Percentiles rank a stretch among this genome's conserved stretches.
Evolutionary conservation across 148 eudicot species (phyloP).

Genomic region (Fagopyrum homotropicum): DNA sequence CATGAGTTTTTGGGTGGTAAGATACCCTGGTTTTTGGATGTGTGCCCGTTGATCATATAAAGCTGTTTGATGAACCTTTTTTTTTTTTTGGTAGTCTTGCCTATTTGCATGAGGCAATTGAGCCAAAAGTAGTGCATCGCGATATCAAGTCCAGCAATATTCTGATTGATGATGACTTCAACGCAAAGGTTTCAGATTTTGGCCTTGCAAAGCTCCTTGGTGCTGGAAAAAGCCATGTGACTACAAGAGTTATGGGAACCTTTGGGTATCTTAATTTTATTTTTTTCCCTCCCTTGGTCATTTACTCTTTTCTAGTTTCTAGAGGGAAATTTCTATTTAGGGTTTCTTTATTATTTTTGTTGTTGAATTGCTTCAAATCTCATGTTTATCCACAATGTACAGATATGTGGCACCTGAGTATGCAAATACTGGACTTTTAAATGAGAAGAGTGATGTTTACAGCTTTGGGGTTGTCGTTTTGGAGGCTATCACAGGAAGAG

Average conservation of each 20-base stretch:
- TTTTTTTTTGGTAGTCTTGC: constrained; percentile 53
- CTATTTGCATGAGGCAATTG: constrained; percentile 67
- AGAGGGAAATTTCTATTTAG: too few species aligned
- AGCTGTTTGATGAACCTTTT: not conserved
- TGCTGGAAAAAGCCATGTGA: constrained; percentile 62
- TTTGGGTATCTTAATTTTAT: constrained; percentile 37
- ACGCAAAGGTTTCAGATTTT: constrained; percentile 73
- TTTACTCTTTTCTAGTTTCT: too few species aligned
- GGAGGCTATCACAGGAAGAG: constrained; percentile 67
- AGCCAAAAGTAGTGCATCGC: constrained; percentile 80
- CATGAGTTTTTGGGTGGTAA: too few species aligned
- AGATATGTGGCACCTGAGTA: constrained; percentile 81
- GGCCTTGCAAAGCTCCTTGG: constrained; percentile 71
- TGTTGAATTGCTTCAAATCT: too few species aligned
- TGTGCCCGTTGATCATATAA: too few species aligned
- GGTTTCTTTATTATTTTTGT: too few species aligned
- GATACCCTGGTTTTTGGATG: too few species aligned
- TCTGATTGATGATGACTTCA: constrained; percentile 52
- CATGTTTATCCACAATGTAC: constrained; percentile 11
- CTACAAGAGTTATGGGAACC: constrained; percentile 76
- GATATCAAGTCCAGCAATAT: constrained; percentile 77
- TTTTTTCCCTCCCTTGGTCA: too few species aligned
- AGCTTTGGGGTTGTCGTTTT: constrained; percentile 66
- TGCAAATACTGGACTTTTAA: constrained; percentile 67
- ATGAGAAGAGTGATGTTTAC: constrained; percentile 73